Evolutionary conservation across 352 stramenopile species (phyloP).

Genomic region (Blastocystis hominis): DNA sequence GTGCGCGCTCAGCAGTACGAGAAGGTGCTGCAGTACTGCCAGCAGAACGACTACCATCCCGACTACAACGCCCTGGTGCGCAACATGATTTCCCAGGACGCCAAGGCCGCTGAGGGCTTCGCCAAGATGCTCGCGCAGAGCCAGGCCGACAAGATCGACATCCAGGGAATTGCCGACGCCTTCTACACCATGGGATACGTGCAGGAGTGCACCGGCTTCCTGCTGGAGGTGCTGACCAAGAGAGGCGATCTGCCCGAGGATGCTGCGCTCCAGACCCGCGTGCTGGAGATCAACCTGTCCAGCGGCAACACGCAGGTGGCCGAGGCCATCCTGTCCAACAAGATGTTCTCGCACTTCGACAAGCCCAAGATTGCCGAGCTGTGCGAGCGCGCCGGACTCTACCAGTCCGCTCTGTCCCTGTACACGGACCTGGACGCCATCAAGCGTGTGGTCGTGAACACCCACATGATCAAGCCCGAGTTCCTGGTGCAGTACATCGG

Average conservation of each 20-base stretch:
- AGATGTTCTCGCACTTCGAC: conserved; percentile 99
- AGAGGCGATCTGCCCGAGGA: conserved; percentile 90
- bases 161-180: conserved; percentile 94
- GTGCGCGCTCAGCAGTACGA: conserved; percentile 95
- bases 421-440: conserved; percentile 95
- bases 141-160: conserved; percentile 86
- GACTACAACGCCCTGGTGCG: conserved; percentile 98
- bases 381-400: conserved; percentile 92
- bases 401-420: conserved; percentile 94
- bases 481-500: conserved; percentile 98
- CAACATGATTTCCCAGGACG: conserved; percentile 94
- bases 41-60: conserved; percentile 90
- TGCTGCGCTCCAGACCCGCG: conserved; percentile 94
- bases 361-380: conserved; percentile 88
- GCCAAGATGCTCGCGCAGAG: conserved; percentile 91
- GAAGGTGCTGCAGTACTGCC: conserved; percentile 89
- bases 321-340: conserved; percentile 94
- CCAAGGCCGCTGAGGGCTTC: conserved; percentile 89
- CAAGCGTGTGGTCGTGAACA: conserved; percentile 85
- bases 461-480: conserved; percentile 80
- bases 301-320: conserved; percentile 93
- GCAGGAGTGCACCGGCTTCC: conserved; percentile 96
- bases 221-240: conserved; percentile 94
- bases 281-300: conserved; percentile 99
- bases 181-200: conserved; percentile 97